These are phyloP conservation scores for Leccinum angustisporum DNA, from an alignment of 1,284 basidiomycete species.

Conservation along the genomic window DNA sequence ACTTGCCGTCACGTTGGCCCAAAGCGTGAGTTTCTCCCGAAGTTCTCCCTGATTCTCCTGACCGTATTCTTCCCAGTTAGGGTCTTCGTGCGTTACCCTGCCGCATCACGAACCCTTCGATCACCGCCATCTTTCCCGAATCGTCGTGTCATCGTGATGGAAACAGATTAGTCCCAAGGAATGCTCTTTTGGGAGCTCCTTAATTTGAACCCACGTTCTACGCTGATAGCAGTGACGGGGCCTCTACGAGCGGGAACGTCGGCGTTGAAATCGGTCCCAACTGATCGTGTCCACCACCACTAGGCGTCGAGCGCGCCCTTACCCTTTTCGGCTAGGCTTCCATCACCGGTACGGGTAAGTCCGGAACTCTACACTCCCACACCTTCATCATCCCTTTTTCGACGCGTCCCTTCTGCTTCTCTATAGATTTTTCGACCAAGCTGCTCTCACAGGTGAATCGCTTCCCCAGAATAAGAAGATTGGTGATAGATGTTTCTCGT, in stretches of 20 bases:
- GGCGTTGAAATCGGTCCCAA: no score
- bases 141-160: constrained; percentile 39
- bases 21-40: constrained; percentile 38
- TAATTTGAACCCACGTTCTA: no score
- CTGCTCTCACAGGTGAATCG: constrained; percentile 94
- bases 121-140: constrained; percentile 42
- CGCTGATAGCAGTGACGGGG: no score
- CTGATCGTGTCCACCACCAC: no score
- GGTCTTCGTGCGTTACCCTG: constrained; percentile 49
- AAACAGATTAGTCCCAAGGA: no score
- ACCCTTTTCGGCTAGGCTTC: no score
- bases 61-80: constrained; percentile 37
- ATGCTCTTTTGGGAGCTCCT: no score
- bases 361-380: constrained; percentile 25
- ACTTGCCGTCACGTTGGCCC: no score
- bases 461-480: constrained; percentile 88
- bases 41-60: neutral
- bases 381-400: constrained; percentile 22
- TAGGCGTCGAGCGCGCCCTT: no score
- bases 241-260: no score
- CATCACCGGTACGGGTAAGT: no score
- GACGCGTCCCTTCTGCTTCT: constrained; percentile 10
- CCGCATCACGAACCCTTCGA: constrained; percentile 17
- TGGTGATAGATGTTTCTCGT: constrained; percentile 96
- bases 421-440: constrained; percentile 72